Conservation (phyloP, 768 basidiomycete genomes). For the Suillus plorans region DNA sequence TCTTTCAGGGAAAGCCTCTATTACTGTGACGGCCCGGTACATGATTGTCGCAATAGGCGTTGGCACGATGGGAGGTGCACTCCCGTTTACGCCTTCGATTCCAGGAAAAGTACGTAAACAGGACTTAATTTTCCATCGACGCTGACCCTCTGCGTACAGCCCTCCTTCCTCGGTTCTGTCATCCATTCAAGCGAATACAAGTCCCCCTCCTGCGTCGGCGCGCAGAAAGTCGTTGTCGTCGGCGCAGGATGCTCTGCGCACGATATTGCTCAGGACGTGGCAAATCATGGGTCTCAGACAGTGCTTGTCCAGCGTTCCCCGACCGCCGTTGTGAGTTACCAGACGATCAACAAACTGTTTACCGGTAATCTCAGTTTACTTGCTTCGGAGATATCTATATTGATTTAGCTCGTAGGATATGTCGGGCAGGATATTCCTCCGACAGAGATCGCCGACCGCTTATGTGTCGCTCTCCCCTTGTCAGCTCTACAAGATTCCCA, state of each 20-base stretch:
- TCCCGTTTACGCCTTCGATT: not conserved
- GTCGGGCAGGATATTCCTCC: conserved; percentile 9
- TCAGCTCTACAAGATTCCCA: conserved; percentile 3
- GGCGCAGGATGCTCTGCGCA: no score
- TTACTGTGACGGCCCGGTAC: not conserved
- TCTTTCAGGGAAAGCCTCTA: not conserved
- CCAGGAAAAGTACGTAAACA: not conserved
- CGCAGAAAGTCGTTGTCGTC: conserved; percentile 7
- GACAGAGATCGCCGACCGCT: conserved; percentile 14
- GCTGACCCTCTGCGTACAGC: not conserved
- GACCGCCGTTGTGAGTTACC: conserved; percentile 9
- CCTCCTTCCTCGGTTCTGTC: conserved; percentile 3
- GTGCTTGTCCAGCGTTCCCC: conserved; percentile 12
- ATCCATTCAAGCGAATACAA: conserved; percentile 7
- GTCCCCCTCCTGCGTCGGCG: not conserved
- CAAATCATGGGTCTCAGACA: conserved; percentile 2
- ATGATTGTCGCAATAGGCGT: conserved; percentile 6
- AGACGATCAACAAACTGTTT: conserved; percentile 5
- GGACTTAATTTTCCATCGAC: not conserved
- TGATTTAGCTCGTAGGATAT: conserved; percentile 4
- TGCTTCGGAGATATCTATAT: not conserved
- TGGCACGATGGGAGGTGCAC: conserved; percentile 2
- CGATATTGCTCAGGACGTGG: conserved; percentile 14
- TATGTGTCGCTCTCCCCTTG: conserved; percentile 10
- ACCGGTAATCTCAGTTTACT: conserved; percentile 2